Base-by-base conservation (phyloP, 2,329 filamentous ascomycete species). In the Arthrinium phaeospermum region DNA sequence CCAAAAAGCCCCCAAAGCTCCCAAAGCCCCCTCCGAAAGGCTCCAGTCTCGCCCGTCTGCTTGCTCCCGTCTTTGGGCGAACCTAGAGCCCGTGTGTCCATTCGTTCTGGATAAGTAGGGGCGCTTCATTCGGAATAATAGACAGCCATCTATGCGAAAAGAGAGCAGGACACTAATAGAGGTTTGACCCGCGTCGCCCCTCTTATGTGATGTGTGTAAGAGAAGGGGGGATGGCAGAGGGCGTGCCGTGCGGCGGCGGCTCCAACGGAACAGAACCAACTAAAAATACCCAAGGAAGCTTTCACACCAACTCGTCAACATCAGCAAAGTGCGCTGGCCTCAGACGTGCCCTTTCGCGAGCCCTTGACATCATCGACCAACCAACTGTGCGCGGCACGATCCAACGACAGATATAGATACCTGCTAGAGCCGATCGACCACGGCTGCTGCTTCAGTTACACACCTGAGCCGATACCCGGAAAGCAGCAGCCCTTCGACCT, bases 201-300 rank as follows among this genome's bases (percentile, higher is more conserved):
- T 49, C 46, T 49, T 22, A 49, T 49, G 46, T 49, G 45, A 49
- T n/a, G 46, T 12, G 19, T 49, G 46, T 49, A 49, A 49, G 46
- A n/a, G 46, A 49, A 47, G 22, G 45, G 45, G 45, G 45, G 45
- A 22, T n/a, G 46, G 34, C 57, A 64, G 30, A 41, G 30, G 41
- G 57, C 22, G 19, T 64, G 57, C 34, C 57, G 57, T 30, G 30
- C 57, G 22, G 46, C 46, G 57, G 30, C 30, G 53, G 53, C 53
- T 37, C 53, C 53, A 61, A 61, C 53, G 16, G 51, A 19, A 57
- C 51, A 49, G 46, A 49, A 49, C 51, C 51, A 34, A 57, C 51
- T 57, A 57, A 34, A 22, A 34, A 22, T 57, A 22, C 13, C n/a
- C 49, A 27, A 51, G 13, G 51, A 16, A 22, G 22, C 19, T 30